Evolutionary conservation across 2,329 filamentous ascomycete species (phyloP), one percentile per base, ranked within the genome.

Genomic region (Fusarium heterosporum): DNA sequence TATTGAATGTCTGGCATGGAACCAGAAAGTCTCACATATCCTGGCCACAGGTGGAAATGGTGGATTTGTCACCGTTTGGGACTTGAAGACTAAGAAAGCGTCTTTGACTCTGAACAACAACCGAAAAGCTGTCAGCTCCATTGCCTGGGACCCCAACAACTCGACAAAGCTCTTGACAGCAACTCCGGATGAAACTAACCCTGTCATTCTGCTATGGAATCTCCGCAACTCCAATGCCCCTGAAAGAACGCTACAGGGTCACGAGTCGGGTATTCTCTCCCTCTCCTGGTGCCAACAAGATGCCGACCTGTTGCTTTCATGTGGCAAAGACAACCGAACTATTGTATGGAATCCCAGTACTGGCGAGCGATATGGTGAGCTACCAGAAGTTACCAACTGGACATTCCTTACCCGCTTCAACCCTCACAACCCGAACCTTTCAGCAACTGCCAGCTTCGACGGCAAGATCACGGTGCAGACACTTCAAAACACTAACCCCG

Each of bases 381-480:
- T 98, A 75, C 94, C 95, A 6, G 93, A 97, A 73, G 94, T 97
- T 53, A 97, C 95, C n/a, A 99, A 98, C 79, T 99, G 96, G 95
- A 97, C 94, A 8, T 99, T 99, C 83, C 90, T 95, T 76, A 97
- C 96, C 7, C 88, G 90, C 64, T 98, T 96, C 86, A 94, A 97
- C 77, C 96, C 96, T 29, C 89, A 92, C 71, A 97, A 99, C 78
- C 95, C 96, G 12, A 92, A 90, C 75, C 84, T 99, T 58, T 93
- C 95, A 48, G 96, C 96, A 17, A 98, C 96, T 17, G 96, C 96
- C 11, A 97, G 95, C 3, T 98, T 98, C 70, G 96, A 99, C 75
- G 96, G 96, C 72, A 97, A 96, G 80, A 97, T 99, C 66, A 90
- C 92, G 3, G 84, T 99, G 42, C 95, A 97, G 77, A 97, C 95